Base-by-base conservation (phyloP, 164 flowering plant genomes). In the Vitis riparia region DNA sequence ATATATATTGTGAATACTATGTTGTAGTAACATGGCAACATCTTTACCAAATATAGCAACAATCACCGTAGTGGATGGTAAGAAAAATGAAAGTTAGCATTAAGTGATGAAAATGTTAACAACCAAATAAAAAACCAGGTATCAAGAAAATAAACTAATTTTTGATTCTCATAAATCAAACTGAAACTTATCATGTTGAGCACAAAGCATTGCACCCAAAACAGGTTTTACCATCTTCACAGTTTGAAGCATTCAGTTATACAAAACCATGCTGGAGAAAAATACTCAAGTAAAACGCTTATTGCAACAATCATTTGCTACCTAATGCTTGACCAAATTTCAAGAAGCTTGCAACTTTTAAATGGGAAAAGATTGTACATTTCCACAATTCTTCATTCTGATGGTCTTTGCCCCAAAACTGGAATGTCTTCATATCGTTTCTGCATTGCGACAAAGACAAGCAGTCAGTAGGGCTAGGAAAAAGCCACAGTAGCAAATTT, bases 371-470 rank as follows among this genome's bases (percentile, higher is more conserved):
- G n/a, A 17, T 8, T 50, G 32, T 62, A 55, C 11, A 9, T 15
- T 10, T 29, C 1, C 17, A 44, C 9, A 56, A 58, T 11, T 76
- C 70, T 81, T 75, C 80, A 82, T 74, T 84, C 89, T 23, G 82
- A 66, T 67, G 60, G 86, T 81, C 84, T 84, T 56, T 79, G 76
- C 17, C 89, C 87, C 75, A 86, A 66, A 27, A 81, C 86, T n/a
- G 87, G 58, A 71, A 86, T 86, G 70, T 86, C 89, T 73, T 86
- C 83, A 10, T 75, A 86, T 30, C 86, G 80, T 75, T 86, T 86
- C 87, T 86, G 84, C 76, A 68, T 51, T 8, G 69, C 11, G 29
- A 58, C 59, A 68, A 67, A 9, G 55, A 64, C 27, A 29, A 52
- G 37, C 12, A 51, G 17, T 66, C 67, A 53, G 52, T 9, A 12